Percentiles rank a stretch among this genome's conserved stretches.
phyloP scores from a whole-genome alignment of 2,329 filamentous ascomycete genomes.

The Tolypocladium sp. region DNA sequence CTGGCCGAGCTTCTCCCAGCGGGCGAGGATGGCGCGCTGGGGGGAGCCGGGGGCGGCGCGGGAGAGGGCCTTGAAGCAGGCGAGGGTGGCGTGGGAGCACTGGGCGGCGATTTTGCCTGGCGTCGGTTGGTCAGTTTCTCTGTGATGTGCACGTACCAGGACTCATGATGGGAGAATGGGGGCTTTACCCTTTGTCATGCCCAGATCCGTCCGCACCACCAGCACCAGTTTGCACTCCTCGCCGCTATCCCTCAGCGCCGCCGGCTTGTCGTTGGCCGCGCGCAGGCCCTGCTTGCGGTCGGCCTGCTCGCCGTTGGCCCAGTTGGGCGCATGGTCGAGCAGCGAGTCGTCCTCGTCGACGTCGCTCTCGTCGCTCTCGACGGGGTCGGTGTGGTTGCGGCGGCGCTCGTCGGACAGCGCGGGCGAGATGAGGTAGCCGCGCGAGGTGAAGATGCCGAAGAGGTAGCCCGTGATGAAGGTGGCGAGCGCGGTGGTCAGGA shows the following conservation, averaged over 20 bases:
- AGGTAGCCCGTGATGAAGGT: conserved; percentile 71
- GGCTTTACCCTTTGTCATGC: conserved; percentile 84
- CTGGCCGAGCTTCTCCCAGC: conserved; percentile 82
- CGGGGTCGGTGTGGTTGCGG: conserved; percentile 47
- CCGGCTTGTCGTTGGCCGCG: conserved; percentile 11
- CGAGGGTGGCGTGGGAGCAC: conserved; percentile 89
- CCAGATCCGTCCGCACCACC: conserved; percentile 85
- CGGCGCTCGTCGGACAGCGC: conserved; percentile 46
- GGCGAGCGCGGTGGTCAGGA: conserved; percentile 66
- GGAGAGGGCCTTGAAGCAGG: conserved; percentile 84
- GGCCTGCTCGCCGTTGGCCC: conserved; percentile 52
- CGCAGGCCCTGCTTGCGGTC: conserved; percentile 49
- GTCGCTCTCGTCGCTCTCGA: conserved; percentile 62
- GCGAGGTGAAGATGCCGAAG: conserved; percentile 65
- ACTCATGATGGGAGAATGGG: neutral
- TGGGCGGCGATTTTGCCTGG: conserved; percentile 95
- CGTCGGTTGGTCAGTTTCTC: neutral
- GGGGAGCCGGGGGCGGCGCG: conserved; percentile 43
- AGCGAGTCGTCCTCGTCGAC: conserved; percentile 49
- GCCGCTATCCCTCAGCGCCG: conserved; percentile 27
- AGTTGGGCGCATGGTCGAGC: conserved; percentile 59
- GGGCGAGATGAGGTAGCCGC: conserved; percentile 50
- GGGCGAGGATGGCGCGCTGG: conserved; percentile 56
- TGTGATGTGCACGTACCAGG: neutral
- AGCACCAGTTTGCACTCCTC: conserved; percentile 95